phyloP scores from a whole-genome alignment of 2,329 filamentous ascomycete genomes.

The Epichloe aotearoae region DNA sequence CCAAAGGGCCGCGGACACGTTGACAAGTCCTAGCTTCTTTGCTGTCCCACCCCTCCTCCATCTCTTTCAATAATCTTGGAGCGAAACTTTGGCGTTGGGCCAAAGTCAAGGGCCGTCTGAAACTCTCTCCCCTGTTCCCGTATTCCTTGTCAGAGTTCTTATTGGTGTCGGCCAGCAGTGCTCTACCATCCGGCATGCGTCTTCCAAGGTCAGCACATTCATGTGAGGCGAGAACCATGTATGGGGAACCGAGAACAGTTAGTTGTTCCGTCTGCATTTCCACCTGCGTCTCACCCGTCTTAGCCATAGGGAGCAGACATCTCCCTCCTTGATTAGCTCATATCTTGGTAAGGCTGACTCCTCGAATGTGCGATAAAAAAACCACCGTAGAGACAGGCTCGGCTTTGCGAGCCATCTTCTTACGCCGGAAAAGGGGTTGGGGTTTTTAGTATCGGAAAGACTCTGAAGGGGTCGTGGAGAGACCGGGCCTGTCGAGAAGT shows the following conservation, averaged over 20 bases:
- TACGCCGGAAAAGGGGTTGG: no score
- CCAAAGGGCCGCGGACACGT: conserved; percentile 18
- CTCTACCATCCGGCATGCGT: neutral
- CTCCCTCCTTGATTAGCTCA: no score
- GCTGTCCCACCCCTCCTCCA: conserved; percentile 4
- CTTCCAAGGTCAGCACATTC: conserved; percentile 1
- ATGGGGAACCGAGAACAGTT: neutral
- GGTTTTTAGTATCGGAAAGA: no score
- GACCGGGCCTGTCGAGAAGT: neutral
- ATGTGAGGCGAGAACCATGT: conserved; percentile 4
- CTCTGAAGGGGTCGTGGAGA: no score
- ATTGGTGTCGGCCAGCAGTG: neutral
- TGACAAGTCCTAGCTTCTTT: conserved; percentile 6
- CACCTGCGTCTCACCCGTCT: neutral
- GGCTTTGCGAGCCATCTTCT: no score
- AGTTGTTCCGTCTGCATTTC: no score
- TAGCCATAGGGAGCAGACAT: neutral
- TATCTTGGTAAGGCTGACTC: no score
- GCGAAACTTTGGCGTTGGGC: neutral
- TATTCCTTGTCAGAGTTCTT: neutral
- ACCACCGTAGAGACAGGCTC: no score
- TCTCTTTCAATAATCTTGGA: neutral
- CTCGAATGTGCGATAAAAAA: no score
- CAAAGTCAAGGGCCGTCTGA: neutral
- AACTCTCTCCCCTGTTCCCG: neutral